Conservation (phyloP, 177 flowering plant species). For the Vitis hybrid region DNA sequence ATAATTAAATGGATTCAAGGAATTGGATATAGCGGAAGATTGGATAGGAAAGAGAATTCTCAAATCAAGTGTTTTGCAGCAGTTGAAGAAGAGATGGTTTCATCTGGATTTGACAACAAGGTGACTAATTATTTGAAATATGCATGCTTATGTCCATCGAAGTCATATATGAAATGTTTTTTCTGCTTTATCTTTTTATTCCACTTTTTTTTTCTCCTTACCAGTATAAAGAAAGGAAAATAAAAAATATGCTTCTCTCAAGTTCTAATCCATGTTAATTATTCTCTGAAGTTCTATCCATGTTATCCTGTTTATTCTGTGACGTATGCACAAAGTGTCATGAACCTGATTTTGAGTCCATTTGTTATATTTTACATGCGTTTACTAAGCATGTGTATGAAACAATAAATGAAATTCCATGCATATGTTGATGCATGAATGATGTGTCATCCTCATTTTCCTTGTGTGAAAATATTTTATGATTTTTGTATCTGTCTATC, state of each 20-base stretch:
- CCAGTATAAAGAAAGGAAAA: too few species aligned
- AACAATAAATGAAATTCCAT: not conserved
- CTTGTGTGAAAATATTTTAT: not conserved
- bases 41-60: conserved; percentile 67
- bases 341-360: too few species aligned
- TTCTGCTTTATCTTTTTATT: not conserved
- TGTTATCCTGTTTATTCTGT: too few species aligned
- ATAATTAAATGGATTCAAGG: conserved; percentile 91
- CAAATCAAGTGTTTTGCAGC: conserved; percentile 89
- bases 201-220: not conserved
- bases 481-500: not conserved
- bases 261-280: too few species aligned
- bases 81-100: conserved; percentile 69
- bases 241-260: too few species aligned
- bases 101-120: conserved; percentile 92
- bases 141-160: not conserved
- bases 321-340: too few species aligned
- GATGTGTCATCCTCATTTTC: not conserved
- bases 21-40: conserved; percentile 71
- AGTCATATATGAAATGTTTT: not conserved
- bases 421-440: not conserved
- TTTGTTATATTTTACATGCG: too few species aligned
- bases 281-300: too few species aligned
- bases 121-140: conserved; percentile 27
- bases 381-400: not conserved